These are phyloP conservation scores for Colletotrichum chlorophyti DNA, from an alignment of 2,329 filamentous ascomycete genomes.

Conservation along the genomic window DNA sequence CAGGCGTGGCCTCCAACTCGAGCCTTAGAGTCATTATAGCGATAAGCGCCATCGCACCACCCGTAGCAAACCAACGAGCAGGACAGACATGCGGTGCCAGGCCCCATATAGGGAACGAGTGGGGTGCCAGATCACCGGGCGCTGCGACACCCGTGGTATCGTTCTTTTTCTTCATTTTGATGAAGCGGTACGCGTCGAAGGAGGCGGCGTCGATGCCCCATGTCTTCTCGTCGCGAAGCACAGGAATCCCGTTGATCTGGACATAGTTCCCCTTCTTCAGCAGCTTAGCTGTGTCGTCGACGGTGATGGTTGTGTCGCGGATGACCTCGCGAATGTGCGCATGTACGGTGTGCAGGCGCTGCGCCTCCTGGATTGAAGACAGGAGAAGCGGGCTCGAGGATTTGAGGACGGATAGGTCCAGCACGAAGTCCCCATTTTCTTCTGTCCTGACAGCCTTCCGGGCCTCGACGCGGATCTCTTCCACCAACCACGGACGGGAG, in stretches of 20 bases:
- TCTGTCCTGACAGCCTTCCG: slow-evolving; percentile 8
- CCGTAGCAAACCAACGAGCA: slow-evolving; percentile 13
- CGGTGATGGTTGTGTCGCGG: slow-evolving; percentile 36
- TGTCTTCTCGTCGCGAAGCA: not conserved
- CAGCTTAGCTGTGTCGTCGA: slow-evolving; percentile 41
- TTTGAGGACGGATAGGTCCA: slow-evolving; percentile 42
- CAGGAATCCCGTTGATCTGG: slow-evolving; percentile 38
- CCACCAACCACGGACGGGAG: slow-evolving; percentile 44
- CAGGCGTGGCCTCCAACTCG: not conserved
- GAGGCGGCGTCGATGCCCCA: slow-evolving; percentile 37
- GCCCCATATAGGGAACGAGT: slow-evolving; percentile 7
- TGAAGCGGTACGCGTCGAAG: slow-evolving; percentile 38
- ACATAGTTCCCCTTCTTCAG: slow-evolving; percentile 43
- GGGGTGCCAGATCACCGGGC: not conserved
- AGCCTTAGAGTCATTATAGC: slow-evolving; percentile 8
- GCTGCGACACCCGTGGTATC: not conserved
- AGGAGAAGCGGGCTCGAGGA: slow-evolving; percentile 42
- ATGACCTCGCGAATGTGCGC: slow-evolving; percentile 39
- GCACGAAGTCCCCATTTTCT: slow-evolving; percentile 11
- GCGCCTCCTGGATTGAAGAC: slow-evolving; percentile 44
- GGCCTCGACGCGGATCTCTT: slow-evolving; percentile 48
- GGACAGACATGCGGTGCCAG: slow-evolving; percentile 10
- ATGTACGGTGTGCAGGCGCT: slow-evolving; percentile 36
- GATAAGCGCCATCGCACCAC: slow-evolving; percentile 3
- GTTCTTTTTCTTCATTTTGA: slow-evolving; percentile 23